phyloP scores from a whole-genome alignment of 73 alveolate species.

The Effrenium voratum region DNA sequence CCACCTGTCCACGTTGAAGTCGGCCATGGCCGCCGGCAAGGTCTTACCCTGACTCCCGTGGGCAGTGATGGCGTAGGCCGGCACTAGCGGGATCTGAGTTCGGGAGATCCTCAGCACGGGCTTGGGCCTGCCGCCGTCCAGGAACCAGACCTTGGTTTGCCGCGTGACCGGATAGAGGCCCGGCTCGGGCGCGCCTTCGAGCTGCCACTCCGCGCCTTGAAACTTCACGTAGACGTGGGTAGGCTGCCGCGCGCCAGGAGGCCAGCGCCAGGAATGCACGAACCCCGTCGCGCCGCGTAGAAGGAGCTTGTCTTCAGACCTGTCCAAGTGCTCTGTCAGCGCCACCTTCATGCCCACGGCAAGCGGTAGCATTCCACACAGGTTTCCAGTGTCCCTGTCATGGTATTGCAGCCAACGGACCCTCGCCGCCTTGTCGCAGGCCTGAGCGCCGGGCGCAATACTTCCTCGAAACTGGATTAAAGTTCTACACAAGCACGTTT shows the following conservation, averaged over 20 bases:
- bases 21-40: conserved; percentile 4
- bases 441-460: too few relatives aligned
- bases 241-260: not conserved
- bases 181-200: not conserved
- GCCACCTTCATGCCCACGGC: conserved; percentile 59
- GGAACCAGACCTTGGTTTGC: not conserved
- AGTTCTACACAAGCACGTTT: too few relatives aligned
- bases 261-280: conserved; percentile 45
- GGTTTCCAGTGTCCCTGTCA: not conserved
- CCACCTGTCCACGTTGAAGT: not conserved
- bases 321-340: conserved; percentile 28
- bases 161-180: not conserved
- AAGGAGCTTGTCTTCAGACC: conserved; percentile 1
- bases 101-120: too few relatives aligned
- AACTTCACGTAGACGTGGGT: conserved; percentile 25
- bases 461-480: too few relatives aligned
- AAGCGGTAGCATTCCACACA: conserved; percentile 2
- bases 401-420: conserved; percentile 64
- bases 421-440: too few relatives aligned
- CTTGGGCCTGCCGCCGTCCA: conserved; percentile 23
- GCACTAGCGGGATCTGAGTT: conserved; percentile 18
- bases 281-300: not conserved
- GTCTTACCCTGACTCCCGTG: conserved; percentile 33
- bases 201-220: conserved; percentile 15
- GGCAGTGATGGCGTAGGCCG: conserved; percentile 31